Conservation (phyloP, 140 eudicot species). For the Senecio squalidus region DNA sequence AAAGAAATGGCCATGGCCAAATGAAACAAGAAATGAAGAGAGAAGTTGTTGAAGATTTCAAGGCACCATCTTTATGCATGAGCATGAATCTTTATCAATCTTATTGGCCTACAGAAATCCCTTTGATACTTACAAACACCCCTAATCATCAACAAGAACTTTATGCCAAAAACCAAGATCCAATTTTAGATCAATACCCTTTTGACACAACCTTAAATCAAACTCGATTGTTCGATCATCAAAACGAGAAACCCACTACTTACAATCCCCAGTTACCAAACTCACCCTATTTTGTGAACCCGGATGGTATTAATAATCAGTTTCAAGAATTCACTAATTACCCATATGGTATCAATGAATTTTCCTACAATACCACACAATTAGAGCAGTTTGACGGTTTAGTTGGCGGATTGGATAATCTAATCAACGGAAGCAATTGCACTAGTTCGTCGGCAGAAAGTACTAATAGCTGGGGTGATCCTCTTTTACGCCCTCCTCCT, state of each 20-base stretch:
- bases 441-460: conserved; percentile 35
- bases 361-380: conserved; percentile 21
- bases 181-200: conserved; percentile 30
- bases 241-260: conserved; percentile 13
- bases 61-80: conserved; percentile 23
- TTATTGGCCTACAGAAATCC: conserved; percentile 32
- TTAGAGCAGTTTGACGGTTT: conserved; percentile 37
- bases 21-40: conserved; percentile 35
- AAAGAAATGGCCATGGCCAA: conserved; percentile 14
- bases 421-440: conserved; percentile 35
- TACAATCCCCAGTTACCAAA: conserved; percentile 30
- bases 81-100: conserved; percentile 28
- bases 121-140: conserved; percentile 21
- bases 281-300: conserved; percentile 18
- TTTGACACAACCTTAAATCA: conserved; percentile 19
- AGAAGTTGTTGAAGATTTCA: conserved; percentile 21
- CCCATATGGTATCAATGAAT: conserved; percentile 30
- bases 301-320: conserved; percentile 10
- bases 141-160: conserved; percentile 16
- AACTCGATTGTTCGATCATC: conserved; percentile 24
- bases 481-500: conserved; percentile 25
- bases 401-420: conserved; percentile 23
- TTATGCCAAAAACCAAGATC: conserved; percentile 23
- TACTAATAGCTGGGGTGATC: conserved; percentile 37
- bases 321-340: conserved; percentile 29